phyloP scores from a whole-genome alignment of 768 basidiomycete species.

The Ramaria rubella region DNA sequence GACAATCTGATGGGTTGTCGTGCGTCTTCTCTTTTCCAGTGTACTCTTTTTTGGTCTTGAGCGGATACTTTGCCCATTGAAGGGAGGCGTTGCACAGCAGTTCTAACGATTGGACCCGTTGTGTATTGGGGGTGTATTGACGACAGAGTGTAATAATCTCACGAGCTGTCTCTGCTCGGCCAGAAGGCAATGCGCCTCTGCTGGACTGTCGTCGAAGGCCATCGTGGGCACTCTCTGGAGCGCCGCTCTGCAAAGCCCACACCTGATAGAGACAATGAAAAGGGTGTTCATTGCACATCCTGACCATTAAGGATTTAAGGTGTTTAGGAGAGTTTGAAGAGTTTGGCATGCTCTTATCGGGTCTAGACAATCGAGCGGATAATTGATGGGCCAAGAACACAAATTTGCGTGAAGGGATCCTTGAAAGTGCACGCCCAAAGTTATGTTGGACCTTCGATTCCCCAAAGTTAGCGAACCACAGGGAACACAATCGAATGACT shows the following conservation, averaged over 20 bases:
- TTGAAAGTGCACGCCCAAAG: slow-evolving; percentile 41
- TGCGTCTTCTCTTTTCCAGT: slow-evolving; percentile 12
- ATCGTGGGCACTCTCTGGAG: slow-evolving; percentile 11
- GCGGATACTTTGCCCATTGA: slow-evolving; percentile 62
- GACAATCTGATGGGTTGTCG: slow-evolving; percentile 34
- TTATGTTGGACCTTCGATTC: slow-evolving; percentile 40
- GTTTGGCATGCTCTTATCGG: slow-evolving; percentile 27
- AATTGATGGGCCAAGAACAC: slow-evolving; percentile 91
- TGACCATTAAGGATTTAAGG: slow-evolving; percentile 57
- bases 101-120: slow-evolving; percentile 49
- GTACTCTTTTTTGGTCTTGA: slow-evolving; percentile 33
- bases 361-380: slow-evolving; percentile 71
- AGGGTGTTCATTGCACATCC: slow-evolving; percentile 85
- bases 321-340: slow-evolving; percentile 37
- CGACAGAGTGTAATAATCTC: slow-evolving; percentile 52
- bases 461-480: slow-evolving; percentile 89
- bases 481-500: slow-evolving; percentile 74
- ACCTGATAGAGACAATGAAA: slow-evolving; percentile 92
- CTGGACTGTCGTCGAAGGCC: slow-evolving; percentile 38
- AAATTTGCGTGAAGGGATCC: slow-evolving; percentile 81
- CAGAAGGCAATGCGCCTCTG: slow-evolving; percentile 32
- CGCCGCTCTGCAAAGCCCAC: slow-evolving; percentile 55
- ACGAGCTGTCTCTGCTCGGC: slow-evolving; percentile 59
- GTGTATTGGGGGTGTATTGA: slow-evolving; percentile 31
- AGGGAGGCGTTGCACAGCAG: slow-evolving; percentile 57